A percentile compares a stretch with the other conserved stretches of the same genome.
These are phyloP conservation scores for Tylopilus plumbeoviolaceoides DNA, from an alignment of 768 basidiomycete species.

Conservation along the genomic window DNA sequence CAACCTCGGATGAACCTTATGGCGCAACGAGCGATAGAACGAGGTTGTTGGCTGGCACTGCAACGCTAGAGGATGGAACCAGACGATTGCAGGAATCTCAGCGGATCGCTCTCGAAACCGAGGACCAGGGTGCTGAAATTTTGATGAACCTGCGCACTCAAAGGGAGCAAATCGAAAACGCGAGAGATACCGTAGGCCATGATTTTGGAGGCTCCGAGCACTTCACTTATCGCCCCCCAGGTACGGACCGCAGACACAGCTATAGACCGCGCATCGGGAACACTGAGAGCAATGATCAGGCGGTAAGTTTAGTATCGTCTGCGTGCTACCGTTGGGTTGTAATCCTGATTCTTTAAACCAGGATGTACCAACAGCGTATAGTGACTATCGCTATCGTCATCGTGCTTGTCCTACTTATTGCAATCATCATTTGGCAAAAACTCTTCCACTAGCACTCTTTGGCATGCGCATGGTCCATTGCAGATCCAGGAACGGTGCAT, in stretches of 20 bases:
- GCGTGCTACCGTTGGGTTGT: slow-evolving; percentile 6
- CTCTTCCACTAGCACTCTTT: slow-evolving; percentile 39
- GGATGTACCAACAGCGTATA: slow-evolving; percentile 96
- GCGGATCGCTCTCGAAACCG: slow-evolving; percentile 91
- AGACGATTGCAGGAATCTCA: slow-evolving; percentile 87
- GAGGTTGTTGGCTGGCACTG: slow-evolving; percentile 73
- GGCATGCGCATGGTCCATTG: slow-evolving; percentile 10
- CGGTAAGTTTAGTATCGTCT: slow-evolving; percentile 51
- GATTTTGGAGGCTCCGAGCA: not conserved
- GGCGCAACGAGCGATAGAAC: slow-evolving; percentile 67
- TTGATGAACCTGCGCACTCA: slow-evolving; percentile 79
- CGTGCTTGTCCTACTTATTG: slow-evolving; percentile 81
- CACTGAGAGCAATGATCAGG: slow-evolving; percentile 92
- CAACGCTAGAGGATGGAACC: slow-evolving; percentile 78
- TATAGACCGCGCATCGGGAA: slow-evolving; percentile 88
- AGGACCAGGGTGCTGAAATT: slow-evolving; percentile 93
- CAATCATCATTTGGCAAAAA: slow-evolving; percentile 79
- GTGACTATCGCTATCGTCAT: slow-evolving; percentile 83
- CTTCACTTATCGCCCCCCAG: slow-evolving; percentile 35
- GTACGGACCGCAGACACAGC: slow-evolving; percentile 81
- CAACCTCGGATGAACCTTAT: slow-evolving; percentile 78
- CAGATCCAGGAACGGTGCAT: slow-evolving; percentile 20
- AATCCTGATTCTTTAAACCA: slow-evolving; percentile 34
- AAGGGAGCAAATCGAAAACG: slow-evolving; percentile 91
- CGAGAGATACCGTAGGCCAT: slow-evolving; percentile 74